These are phyloP conservation scores for Plasmopara muralis DNA, from an alignment of 352 stramenopile genomes.

Conservation along the genomic window DNA sequence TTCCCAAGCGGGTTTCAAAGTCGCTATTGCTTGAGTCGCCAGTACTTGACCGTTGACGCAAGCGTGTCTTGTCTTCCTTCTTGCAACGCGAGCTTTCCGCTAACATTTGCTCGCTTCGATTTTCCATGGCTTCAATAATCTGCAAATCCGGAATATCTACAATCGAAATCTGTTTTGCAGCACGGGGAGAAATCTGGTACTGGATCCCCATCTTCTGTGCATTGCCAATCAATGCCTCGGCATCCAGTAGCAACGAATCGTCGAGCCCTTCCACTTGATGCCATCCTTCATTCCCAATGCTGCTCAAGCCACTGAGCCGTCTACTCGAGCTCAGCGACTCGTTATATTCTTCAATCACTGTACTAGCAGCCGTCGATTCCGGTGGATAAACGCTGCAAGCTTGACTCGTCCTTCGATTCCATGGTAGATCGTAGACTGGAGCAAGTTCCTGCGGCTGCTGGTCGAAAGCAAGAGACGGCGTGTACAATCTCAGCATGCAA, in stretches of 20 bases:
- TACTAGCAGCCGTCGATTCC: conserved; percentile 22
- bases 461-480: conserved; percentile 41
- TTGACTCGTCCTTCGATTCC: conserved; percentile 41
- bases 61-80: conserved; percentile 17
- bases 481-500: conserved; percentile 55
- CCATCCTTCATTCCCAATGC: conserved; percentile 16
- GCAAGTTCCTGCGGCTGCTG: conserved; percentile 30
- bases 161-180: conserved; percentile 54
- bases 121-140: conserved; percentile 50
- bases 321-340: conserved; percentile 17
- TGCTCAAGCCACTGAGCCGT: conserved; percentile 23
- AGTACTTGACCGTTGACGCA: conserved; percentile 18
- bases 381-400: conserved; percentile 19
- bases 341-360: conserved; percentile 22
- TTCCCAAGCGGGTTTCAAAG: conserved; percentile 5
- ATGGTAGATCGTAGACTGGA: conserved; percentile 47
- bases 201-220: conserved; percentile 65
- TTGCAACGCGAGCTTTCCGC: conserved; percentile 8
- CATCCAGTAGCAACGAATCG: conserved; percentile 54
- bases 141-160: conserved; percentile 58
- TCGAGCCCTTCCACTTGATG: conserved; percentile 31
- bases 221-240: conserved; percentile 62
- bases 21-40: conserved; percentile 15
- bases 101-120: conserved; percentile 10
- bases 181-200: conserved; percentile 47